Percentiles rank a stretch among this genome's conserved stretches.
Conservation (phyloP, 495 filamentous ascomycete species). For the Amniculicola lignicola region DNA sequence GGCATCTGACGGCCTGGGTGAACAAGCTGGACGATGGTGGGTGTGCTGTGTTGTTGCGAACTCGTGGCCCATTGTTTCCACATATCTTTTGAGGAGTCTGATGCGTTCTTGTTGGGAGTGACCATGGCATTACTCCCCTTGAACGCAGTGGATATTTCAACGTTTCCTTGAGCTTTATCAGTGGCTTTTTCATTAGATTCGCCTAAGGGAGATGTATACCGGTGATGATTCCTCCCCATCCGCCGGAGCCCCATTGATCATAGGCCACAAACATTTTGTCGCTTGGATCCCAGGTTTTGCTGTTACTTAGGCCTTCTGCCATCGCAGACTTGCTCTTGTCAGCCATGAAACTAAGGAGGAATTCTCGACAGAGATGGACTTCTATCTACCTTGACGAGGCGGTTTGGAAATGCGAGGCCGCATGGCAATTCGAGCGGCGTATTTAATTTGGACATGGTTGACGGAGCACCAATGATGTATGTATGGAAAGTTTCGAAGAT, state of each 20-base stretch:
- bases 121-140: slow-evolving; percentile 47
- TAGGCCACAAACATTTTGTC: slow-evolving; percentile 44
- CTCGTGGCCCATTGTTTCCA: slow-evolving; percentile 52
- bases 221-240: slow-evolving; percentile 51
- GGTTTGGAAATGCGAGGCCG: slow-evolving; percentile 52
- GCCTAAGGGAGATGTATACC: slow-evolving; percentile 28
- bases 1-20: slow-evolving; percentile 59
- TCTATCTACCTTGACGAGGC: slow-evolving; percentile 55
- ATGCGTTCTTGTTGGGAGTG: slow-evolving; percentile 38
- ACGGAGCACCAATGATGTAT: too few species aligned
- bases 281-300: slow-evolving; percentile 33
- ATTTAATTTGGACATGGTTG: slow-evolving; percentile 2
- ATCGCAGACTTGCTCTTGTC: too few species aligned
- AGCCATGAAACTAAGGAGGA: too few species aligned
- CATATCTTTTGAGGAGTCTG: slow-evolving; percentile 38
- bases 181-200: neutral
- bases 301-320: neutral
- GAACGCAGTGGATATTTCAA: slow-evolving; percentile 56
- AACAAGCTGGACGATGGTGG: slow-evolving; percentile 54
- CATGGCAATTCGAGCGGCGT: slow-evolving; percentile 50
- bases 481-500: too few species aligned
- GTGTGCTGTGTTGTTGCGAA: slow-evolving; percentile 48
- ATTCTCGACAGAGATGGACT: too few species aligned
- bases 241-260: slow-evolving; percentile 50
- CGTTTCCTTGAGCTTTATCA: slow-evolving; percentile 39